phyloP scores from a whole-genome alignment of 2,329 filamentous ascomycete genomes.

The Apiospora phragmitis region DNA sequence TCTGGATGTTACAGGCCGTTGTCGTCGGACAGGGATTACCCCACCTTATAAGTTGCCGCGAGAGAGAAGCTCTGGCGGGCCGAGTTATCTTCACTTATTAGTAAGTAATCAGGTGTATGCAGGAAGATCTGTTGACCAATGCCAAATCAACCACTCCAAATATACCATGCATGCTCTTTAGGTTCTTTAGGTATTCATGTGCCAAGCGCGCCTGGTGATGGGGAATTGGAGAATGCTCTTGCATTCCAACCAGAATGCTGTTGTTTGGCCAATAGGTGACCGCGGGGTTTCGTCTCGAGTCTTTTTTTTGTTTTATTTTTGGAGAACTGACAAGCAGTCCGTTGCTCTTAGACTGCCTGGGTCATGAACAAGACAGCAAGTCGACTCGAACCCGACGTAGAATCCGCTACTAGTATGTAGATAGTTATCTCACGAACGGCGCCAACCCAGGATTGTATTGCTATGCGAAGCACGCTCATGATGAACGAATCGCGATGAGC shows the following conservation, averaged over 20 bases:
- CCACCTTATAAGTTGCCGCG: background rate
- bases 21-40: background rate
- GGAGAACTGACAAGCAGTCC: background rate
- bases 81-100: background rate
- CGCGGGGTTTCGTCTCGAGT: conserved; percentile 5
- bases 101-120: background rate
- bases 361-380: background rate
- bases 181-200: too few species aligned
- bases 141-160: background rate
- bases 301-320: background rate
- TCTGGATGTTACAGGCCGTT: background rate
- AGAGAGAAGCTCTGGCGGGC: background rate
- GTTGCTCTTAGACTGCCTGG: background rate
- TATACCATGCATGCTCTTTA: conserved; percentile 4
- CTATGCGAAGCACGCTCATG: background rate
- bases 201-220: background rate
- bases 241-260: background rate
- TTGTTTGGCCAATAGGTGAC: background rate
- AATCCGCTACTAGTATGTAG: background rate
- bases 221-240: conserved; percentile 8
- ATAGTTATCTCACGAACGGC: background rate
- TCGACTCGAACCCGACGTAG: background rate
- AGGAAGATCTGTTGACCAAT: background rate
- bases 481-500: conserved; percentile 3
- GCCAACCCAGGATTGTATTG: background rate